phyloP scores from a whole-genome alignment of 164 flowering plant genomes.

The Vitis riparia region DNA sequence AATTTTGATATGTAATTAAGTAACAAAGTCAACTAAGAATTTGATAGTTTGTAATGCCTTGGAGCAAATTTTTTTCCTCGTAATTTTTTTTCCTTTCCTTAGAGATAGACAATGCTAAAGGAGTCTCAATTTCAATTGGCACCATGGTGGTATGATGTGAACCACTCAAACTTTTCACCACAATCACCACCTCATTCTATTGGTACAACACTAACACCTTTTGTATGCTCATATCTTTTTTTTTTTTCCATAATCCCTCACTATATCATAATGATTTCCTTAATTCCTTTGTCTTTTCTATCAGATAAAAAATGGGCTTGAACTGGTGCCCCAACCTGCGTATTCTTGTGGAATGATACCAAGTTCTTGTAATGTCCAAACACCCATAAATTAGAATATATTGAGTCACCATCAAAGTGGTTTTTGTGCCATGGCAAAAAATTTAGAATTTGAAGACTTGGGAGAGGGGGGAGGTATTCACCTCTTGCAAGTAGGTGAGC shows the following conservation, averaged over 20 bases:
- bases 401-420: conserved; percentile 38
- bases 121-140: conserved; percentile 87
- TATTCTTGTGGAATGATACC: conserved; percentile 55
- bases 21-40: not conserved
- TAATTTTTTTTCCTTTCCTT: conserved; percentile 6
- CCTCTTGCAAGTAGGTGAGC: conserved; percentile 82
- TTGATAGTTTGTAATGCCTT: not conserved
- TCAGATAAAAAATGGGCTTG: conserved; percentile 72
- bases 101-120: conserved; percentile 69
- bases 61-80: not conserved
- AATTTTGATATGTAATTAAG: not conserved
- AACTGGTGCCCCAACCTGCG: conserved; percentile 68
- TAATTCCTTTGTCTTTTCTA: conserved; percentile 13
- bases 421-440: conserved; percentile 37
- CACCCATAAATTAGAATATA: conserved; percentile 54
- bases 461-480: conserved; percentile 44
- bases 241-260: conserved; percentile 6
- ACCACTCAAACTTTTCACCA: conserved; percentile 42
- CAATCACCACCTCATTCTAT: conserved; percentile 56
- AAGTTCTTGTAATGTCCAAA: conserved; percentile 35
- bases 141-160: conserved; percentile 73
- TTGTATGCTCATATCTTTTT: conserved; percentile 41
- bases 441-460: conserved; percentile 49
- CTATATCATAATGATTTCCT: conserved; percentile 9
- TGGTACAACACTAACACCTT: conserved; percentile 51